Percentiles rank a stretch among this genome's conserved stretches.
These are phyloP conservation scores for Trichoderma simmonsii DNA, from an alignment of 2,329 filamentous ascomycete genomes.

Conservation along the genomic window DNA sequence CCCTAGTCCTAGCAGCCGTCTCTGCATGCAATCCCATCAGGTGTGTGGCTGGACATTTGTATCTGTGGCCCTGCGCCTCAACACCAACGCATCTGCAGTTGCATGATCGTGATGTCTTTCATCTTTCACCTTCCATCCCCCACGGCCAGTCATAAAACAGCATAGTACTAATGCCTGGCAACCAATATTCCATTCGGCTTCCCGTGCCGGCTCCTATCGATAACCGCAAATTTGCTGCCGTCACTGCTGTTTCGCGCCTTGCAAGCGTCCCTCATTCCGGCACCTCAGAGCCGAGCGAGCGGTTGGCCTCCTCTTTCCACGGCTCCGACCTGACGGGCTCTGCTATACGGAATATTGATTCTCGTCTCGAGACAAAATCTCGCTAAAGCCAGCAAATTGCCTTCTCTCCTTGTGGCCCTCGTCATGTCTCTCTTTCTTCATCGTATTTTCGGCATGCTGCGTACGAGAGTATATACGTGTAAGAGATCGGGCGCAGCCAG, in stretches of 20 bases:
- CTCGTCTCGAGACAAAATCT: not conserved
- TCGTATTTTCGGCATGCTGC: not conserved
- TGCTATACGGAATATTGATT: not conserved
- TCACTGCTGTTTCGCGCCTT: not conserved
- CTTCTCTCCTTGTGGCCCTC: not conserved
- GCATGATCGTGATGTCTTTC: not conserved
- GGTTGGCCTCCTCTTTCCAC: not conserved
- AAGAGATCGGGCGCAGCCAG: not conserved
- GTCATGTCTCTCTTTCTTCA: not conserved
- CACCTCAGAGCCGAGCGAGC: slow-evolving; percentile 2
- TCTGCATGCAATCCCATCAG: slow-evolving; percentile 4
- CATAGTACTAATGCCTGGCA: not conserved
- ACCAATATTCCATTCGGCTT: not conserved
- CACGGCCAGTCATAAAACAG: not conserved
- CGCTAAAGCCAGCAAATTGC: not conserved
- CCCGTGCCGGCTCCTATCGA: not conserved
- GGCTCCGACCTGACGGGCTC: slow-evolving; percentile 9
- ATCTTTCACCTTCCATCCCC: not conserved
- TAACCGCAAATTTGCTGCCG: not conserved
- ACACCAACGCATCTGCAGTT: not conserved
- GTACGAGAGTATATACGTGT: not conserved
- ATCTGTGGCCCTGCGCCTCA: slow-evolving; percentile 2
- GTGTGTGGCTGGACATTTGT: not conserved
- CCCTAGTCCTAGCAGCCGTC: not conserved
- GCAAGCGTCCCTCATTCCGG: slow-evolving; percentile 10